A percentile compares a stretch with the other conserved stretches of the same genome.
These are phyloP conservation scores for Cutaneotrichosporon cavernicola DNA, from an alignment of 1,284 basidiomycete species.

Conservation along the genomic window DNA sequence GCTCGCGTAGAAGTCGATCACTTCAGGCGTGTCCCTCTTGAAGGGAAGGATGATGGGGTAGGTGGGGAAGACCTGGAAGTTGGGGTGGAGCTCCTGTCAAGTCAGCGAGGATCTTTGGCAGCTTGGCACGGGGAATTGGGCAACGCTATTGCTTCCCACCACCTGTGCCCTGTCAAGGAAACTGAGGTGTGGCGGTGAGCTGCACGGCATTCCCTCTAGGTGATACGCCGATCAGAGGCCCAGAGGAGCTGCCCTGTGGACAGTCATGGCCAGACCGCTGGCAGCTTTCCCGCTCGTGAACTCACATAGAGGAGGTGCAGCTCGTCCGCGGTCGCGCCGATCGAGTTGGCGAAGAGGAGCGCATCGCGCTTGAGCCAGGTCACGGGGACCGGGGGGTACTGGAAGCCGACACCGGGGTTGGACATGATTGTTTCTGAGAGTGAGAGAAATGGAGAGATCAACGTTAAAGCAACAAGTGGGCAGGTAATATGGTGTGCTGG, in stretches of 20 bases:
- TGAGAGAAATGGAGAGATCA: background rate
- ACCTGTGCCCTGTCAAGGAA: too few relatives aligned
- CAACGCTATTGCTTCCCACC: too few relatives aligned
- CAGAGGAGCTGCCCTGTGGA: too few relatives aligned
- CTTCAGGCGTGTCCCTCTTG: constrained; percentile 24
- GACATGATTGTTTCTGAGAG: constrained; percentile 7
- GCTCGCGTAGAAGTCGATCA: constrained; percentile 23
- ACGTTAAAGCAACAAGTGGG: background rate
- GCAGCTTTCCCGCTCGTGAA: background rate
- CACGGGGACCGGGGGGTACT: constrained; percentile 20
- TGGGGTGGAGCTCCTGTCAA: constrained; percentile 23
- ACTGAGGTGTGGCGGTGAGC: too few relatives aligned
- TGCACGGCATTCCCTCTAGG: too few relatives aligned
- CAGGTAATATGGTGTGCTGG: constrained; percentile 3
- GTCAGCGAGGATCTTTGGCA: background rate
- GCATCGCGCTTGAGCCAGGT: constrained; percentile 25
- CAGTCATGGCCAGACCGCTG: too few relatives aligned
- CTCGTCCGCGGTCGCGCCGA: constrained; percentile 26
- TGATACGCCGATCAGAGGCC: too few relatives aligned
- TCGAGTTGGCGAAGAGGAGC: constrained; percentile 27
- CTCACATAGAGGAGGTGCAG: constrained; percentile 26
- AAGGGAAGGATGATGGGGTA: constrained; percentile 27
- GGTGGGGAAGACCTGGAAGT: constrained; percentile 25
- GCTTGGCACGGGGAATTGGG: background rate
- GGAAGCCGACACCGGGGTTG: constrained; percentile 23